Conservation (phyloP, 1,284 basidiomycete species). For the Earliella scabrosa region DNA sequence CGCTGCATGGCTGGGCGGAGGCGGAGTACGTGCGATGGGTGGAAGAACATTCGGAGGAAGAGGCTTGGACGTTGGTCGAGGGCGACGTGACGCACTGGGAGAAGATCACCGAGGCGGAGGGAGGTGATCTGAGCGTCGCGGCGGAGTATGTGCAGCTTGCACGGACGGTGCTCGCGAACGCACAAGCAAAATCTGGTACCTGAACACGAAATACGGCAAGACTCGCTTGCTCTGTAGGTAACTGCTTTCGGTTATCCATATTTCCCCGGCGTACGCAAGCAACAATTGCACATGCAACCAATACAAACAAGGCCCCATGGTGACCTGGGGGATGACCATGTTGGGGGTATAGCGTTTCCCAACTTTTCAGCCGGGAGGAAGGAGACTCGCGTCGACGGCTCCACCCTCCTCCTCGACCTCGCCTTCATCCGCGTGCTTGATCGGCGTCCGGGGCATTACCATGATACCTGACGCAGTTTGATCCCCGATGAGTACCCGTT, state of each 20-base stretch:
- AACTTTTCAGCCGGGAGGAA: conserved; percentile 81
- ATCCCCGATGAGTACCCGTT: too few relatives aligned
- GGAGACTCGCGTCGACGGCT: conserved; percentile 81
- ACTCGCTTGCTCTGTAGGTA: neutral
- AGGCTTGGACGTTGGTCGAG: conserved; percentile 74
- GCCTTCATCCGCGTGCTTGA: conserved; percentile 71
- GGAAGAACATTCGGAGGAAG: conserved; percentile 75
- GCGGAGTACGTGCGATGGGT: conserved; percentile 91
- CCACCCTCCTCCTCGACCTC: conserved; percentile 51
- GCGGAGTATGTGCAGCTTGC: conserved; percentile 67
- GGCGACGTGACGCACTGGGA: conserved; percentile 76
- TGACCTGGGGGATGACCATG: too few relatives aligned
- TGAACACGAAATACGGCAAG: neutral
- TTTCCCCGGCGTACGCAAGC: too few relatives aligned
- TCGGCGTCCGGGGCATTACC: conserved; percentile 96
- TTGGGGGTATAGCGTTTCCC: neutral
- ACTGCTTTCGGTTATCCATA: neutral
- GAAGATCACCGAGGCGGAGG: conserved; percentile 59
- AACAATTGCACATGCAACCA: too few relatives aligned
- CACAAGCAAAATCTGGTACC: conserved; percentile 16
- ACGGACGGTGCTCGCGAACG: conserved; percentile 56
- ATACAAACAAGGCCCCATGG: too few relatives aligned
- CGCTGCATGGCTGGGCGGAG: conserved; percentile 90
- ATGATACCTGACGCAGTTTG: conserved; percentile 75
- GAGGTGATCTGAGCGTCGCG: conserved; percentile 45